Evolutionary conservation across 2,329 filamentous ascomycete species (phyloP).

Genomic region (Fusarium sp.): DNA sequence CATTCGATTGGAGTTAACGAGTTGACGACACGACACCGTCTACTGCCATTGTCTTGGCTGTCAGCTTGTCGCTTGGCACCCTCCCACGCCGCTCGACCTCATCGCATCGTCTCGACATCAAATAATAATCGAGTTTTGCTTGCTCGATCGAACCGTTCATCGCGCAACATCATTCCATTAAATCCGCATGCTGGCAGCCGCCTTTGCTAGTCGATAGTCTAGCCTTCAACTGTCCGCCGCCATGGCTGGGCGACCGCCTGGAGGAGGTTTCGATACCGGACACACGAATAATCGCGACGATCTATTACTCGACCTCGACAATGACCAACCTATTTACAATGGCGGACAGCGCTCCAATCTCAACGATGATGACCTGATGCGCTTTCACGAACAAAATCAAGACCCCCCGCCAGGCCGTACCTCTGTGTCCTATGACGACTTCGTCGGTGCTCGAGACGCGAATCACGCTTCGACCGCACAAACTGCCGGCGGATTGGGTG

Average conservation of each 20-base stretch:
- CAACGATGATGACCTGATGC: constrained; percentile 82
- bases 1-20: constrained; percentile 15
- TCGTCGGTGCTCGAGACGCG: constrained; percentile 76
- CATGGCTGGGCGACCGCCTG: constrained; percentile 69
- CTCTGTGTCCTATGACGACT: constrained; percentile 94
- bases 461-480: constrained; percentile 58
- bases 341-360: constrained; percentile 80
- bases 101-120: constrained; percentile 21
- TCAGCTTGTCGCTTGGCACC: constrained; percentile 38
- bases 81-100: constrained; percentile 27
- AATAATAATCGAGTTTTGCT: neutral
- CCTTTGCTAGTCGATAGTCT: constrained; percentile 45
- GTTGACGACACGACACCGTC: constrained; percentile 28
- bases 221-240: constrained; percentile 55
- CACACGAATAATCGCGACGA: constrained; percentile 63
- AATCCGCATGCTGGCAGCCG: constrained; percentile 49
- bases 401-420: constrained; percentile 73
- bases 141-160: neutral
- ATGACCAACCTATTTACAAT: constrained; percentile 77
- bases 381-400: constrained; percentile 78
- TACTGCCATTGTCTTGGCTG: constrained; percentile 1
- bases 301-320: constrained; percentile 79
- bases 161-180: constrained; percentile 19
- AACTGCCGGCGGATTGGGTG: constrained; percentile 48
- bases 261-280: constrained; percentile 60